phyloP scores from a whole-genome alignment of 176 grass and related monocot genomes.

The Zoysia japonica region DNA sequence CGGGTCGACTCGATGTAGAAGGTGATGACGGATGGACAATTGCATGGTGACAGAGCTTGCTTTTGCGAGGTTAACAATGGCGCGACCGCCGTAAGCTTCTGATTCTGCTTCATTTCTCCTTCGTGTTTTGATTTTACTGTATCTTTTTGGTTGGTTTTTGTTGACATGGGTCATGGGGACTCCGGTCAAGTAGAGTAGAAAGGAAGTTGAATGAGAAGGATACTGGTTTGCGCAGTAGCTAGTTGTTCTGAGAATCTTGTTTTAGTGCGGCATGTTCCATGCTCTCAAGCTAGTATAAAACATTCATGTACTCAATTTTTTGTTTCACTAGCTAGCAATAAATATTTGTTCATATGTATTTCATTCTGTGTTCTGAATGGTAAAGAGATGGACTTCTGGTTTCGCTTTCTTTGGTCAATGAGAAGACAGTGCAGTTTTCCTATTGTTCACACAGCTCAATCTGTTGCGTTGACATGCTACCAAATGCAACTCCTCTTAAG shows the following conservation, averaged over 20 bases:
- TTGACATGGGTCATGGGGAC: neutral
- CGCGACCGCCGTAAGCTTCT: slow-evolving; percentile 26
- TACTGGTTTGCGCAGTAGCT: neutral
- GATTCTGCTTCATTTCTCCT: slow-evolving; percentile 43
- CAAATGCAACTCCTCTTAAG: neutral
- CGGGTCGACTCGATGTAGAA: neutral
- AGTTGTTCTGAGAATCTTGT: neutral
- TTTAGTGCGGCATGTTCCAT: slow-evolving; percentile 20
- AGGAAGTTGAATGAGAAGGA: slow-evolving; percentile 42
- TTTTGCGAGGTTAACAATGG: neutral
- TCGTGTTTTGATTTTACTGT: neutral
- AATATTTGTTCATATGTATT: slow-evolving; percentile 25
- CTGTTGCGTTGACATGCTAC: neutral
- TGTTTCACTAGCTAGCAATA: slow-evolving; percentile 10
- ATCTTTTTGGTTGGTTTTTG: no score
- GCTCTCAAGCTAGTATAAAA: slow-evolving; percentile 32
- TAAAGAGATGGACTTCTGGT: neutral
- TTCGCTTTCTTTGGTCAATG: neutral
- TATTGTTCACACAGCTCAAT: neutral
- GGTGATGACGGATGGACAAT: neutral
- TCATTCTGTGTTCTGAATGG: neutral
- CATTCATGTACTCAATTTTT: slow-evolving; percentile 39
- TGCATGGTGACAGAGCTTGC: neutral
- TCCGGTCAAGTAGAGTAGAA: slow-evolving; percentile 17
- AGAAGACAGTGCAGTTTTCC: neutral